Evolutionary conservation across 2,329 filamentous ascomycete genomes (phyloP).

Genomic region (Colletotrichum viniferum): DNA sequence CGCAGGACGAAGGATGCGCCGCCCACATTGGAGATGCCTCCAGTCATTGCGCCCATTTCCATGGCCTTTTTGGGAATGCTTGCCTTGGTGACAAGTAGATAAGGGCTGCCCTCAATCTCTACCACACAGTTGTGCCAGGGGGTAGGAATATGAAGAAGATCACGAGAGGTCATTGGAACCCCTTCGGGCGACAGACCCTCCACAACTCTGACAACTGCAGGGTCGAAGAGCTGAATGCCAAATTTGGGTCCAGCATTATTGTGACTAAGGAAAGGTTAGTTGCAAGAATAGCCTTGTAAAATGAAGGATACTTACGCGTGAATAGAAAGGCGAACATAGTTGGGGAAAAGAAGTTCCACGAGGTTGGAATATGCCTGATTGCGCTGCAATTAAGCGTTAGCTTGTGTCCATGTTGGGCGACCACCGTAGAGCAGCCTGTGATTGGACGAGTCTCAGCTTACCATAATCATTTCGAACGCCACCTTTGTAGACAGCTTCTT

Average conservation of each 20-base stretch:
- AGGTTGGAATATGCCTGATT: slow-evolving; percentile 54
- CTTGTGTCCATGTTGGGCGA: background rate
- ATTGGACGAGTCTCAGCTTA: background rate
- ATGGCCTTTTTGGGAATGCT: slow-evolving; percentile 20
- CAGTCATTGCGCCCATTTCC: slow-evolving; percentile 1
- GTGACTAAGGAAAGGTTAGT: slow-evolving; percentile 26
- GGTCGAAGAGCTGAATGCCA: slow-evolving; percentile 42
- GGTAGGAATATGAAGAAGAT: slow-evolving; percentile 39
- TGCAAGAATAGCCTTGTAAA: background rate
- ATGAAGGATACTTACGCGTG: slow-evolving; percentile 38
- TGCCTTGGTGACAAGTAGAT: slow-evolving; percentile 26
- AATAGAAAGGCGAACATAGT: slow-evolving; percentile 50
- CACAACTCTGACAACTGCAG: slow-evolving; percentile 32
- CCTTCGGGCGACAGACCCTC: slow-evolving; percentile 32
- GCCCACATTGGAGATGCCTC: background rate
- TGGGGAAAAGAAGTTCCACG: slow-evolving; percentile 48
- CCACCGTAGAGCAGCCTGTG: background rate
- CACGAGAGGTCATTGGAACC: slow-evolving; percentile 21
- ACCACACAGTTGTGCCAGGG: slow-evolving; percentile 48
- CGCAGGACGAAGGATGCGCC: slow-evolving; percentile 2
- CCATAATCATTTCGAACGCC: slow-evolving; percentile 38
- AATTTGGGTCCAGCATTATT: slow-evolving; percentile 46
- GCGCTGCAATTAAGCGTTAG: slow-evolving; percentile 25
- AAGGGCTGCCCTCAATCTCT: slow-evolving; percentile 24
- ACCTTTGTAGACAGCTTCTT: slow-evolving; percentile 33